A percentile compares a stretch with the other conserved stretches of the same genome.
phyloP scores from a whole-genome alignment of 495 filamentous ascomycete species.

The Neurospora sublineolata region DNA sequence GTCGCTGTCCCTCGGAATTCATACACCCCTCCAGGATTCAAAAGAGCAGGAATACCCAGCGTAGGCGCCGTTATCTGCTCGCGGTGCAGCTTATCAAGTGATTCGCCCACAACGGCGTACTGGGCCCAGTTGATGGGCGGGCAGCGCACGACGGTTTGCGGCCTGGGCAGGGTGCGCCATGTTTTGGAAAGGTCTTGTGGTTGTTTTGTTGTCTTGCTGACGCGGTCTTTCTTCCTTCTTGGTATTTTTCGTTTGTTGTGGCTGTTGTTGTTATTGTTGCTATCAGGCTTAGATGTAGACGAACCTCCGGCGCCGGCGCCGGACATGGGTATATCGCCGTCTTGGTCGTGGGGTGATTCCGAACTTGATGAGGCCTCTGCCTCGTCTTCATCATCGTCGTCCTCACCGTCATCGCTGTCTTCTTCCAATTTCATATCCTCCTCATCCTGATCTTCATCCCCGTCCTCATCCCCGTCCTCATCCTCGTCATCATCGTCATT shows the following conservation, averaged over 20 bases:
- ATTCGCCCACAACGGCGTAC: constrained; percentile 71
- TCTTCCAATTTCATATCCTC: constrained; percentile 12
- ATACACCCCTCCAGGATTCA: constrained; percentile 29
- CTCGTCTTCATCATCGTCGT: neutral
- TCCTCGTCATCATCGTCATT: constrained; percentile 29
- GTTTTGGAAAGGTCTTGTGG: constrained; percentile 1
- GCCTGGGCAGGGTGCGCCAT: constrained; percentile 48
- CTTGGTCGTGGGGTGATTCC: neutral
- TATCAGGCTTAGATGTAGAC: neutral
- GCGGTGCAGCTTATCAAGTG: constrained; percentile 70
- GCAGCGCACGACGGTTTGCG: constrained; percentile 75
- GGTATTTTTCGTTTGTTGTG: neutral
- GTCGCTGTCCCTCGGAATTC: constrained; percentile 26
- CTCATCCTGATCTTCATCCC: constrained; percentile 18
- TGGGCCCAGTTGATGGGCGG: constrained; percentile 86
- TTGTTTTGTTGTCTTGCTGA: neutral
- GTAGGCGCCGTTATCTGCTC: constrained; percentile 59
- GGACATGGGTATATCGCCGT: neutral
- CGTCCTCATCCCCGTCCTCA: constrained; percentile 5
- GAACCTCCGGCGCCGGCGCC: neutral
- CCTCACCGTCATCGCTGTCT: constrained; percentile 9
- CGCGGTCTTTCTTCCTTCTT: constrained; percentile 1
- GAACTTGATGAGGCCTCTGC: neutral
- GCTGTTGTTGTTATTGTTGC: neutral
- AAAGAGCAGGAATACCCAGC: constrained; percentile 37